phyloP scores from a whole-genome alignment of 2,329 filamentous ascomycete species.

The Scedosporium aurantiacum region DNA sequence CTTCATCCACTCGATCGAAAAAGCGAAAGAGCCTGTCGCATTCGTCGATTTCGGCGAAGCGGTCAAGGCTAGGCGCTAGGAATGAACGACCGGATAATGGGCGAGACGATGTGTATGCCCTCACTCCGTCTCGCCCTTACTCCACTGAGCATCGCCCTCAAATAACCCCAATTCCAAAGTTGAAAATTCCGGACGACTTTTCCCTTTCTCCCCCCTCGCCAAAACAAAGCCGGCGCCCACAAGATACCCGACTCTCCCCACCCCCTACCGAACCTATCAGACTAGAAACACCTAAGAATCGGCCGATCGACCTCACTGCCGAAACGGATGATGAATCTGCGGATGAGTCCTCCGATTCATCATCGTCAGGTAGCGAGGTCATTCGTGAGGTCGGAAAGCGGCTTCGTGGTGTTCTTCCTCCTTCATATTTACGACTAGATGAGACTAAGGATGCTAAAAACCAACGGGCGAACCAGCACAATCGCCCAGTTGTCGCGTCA shows the following conservation, averaged over 20 bases:
- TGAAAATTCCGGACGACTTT: constrained; percentile 1
- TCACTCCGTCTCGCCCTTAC: background rate
- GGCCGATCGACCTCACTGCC: constrained; percentile 4
- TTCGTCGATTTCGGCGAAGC: background rate
- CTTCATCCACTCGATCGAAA: constrained; percentile 5
- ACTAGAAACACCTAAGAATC: background rate
- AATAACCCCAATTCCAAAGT: background rate
- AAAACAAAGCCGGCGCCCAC: background rate
- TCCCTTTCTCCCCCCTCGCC: constrained; percentile 1
- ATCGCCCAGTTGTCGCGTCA: constrained; percentile 11
- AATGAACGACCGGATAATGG: background rate
- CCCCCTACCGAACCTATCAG: background rate
- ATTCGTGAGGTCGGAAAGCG: constrained; percentile 26
- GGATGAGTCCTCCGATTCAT: background rate
- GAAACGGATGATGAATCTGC: constrained; percentile 18
- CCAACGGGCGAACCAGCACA: background rate
- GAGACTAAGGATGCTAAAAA: constrained; percentile 24
- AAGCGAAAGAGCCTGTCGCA: constrained; percentile 7
- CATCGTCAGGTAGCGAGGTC: constrained; percentile 15
- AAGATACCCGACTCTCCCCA: background rate
- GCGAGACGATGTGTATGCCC: background rate
- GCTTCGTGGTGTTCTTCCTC: constrained; percentile 52
- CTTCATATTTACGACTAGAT: constrained; percentile 56
- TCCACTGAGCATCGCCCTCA: background rate
- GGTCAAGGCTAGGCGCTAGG: background rate